Evolutionary conservation across 1,139 yeast species (phyloP), one percentile per base, ranked within the genome.

Genomic region (Hanseniaspora sp.): DNA sequence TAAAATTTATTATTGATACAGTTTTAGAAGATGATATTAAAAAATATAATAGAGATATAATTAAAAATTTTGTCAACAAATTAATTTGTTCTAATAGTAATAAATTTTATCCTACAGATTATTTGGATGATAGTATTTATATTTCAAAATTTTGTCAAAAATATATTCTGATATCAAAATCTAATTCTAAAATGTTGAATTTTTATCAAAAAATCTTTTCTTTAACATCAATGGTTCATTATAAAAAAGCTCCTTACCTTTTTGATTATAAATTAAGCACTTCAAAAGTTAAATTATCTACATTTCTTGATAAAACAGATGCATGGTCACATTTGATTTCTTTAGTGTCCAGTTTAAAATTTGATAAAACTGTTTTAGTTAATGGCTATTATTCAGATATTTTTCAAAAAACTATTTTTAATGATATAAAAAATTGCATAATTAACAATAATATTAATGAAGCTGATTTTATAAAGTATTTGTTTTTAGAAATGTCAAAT

Each of bases 1-100:
- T 51, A 9, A 51, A 42, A 13, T 51, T 29, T 18, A 51, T 51
- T 33, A 44, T 51, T 7, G 54, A 51, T 18, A 31, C 29, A 11
- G 7, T 51, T 15, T 31, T 31, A 8, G 17, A n/a, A 8, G 29
- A 31, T 11, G 37, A 33, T 12, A 15, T 8, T 30, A 11, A n/a
- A 30, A 44, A 44, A 30, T 44, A 45, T 30, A 17, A n/a, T 5
- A 23, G n/a, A 7, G 8, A 18, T 1, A 39, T 13, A 5, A 38
- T 42, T 13, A 13, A 11, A 7, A 18, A 15, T 12, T 51, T 51
- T 31, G 5, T 51, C 9, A 38, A 34, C 11, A 38, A 37, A n/a
- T 17, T 51, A 28, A 39, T 39, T n/a, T 33, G 40, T 28, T 8
- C 42, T 1, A 12, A 31, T 7, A 28, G n/a, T 2, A 7, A 18